phyloP scores from a whole-genome alignment of 768 basidiomycete species.

The Fistulinella prunicolor region DNA sequence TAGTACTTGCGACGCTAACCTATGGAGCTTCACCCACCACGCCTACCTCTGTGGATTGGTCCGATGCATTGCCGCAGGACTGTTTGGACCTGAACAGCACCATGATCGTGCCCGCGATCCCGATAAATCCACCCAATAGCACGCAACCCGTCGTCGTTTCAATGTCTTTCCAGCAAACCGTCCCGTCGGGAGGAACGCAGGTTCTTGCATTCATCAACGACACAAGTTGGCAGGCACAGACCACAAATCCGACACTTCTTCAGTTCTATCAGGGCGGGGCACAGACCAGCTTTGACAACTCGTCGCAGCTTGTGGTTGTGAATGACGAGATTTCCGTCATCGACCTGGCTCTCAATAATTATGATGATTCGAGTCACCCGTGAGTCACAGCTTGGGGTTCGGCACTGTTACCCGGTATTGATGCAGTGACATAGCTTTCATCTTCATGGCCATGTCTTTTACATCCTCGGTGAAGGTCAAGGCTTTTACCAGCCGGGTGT shows the following conservation, averaged over 20 bases:
- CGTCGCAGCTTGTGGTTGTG: slow-evolving; percentile 25
- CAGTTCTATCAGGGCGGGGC: slow-evolving; percentile 24
- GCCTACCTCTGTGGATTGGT: slow-evolving; percentile 27
- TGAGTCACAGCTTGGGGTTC: slow-evolving; percentile 6
- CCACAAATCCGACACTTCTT: slow-evolving; percentile 27
- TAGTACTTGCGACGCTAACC: slow-evolving; percentile 30
- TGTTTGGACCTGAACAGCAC: slow-evolving; percentile 30
- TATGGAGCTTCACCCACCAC: slow-evolving; percentile 26
- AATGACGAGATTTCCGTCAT: slow-evolving; percentile 28
- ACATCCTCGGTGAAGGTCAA: slow-evolving; percentile 35
- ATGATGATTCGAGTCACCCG: slow-evolving; percentile 32
- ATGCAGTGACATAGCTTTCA: slow-evolving; percentile 29
- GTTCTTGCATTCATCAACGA: slow-evolving; percentile 25
- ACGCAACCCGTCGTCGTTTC: slow-evolving; percentile 17
- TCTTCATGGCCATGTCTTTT: slow-evolving; percentile 37
- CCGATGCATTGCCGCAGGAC: slow-evolving; percentile 19
- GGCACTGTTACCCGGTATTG: neutral
- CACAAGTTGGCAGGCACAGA: slow-evolving; percentile 27
- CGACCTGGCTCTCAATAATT: slow-evolving; percentile 22
- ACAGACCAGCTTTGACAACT: slow-evolving; percentile 25
- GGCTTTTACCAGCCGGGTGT: slow-evolving; percentile 31
- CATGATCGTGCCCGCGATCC: slow-evolving; percentile 27
- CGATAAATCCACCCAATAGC: slow-evolving; percentile 28
- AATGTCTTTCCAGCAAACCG: slow-evolving; percentile 26
- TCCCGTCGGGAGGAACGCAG: slow-evolving; percentile 26